Percentiles rank a stretch among this genome's conserved stretches.
These are phyloP conservation scores for Desmodesmus armatus DNA, from an alignment of 139 green algal genomes.

Conservation along the genomic window DNA sequence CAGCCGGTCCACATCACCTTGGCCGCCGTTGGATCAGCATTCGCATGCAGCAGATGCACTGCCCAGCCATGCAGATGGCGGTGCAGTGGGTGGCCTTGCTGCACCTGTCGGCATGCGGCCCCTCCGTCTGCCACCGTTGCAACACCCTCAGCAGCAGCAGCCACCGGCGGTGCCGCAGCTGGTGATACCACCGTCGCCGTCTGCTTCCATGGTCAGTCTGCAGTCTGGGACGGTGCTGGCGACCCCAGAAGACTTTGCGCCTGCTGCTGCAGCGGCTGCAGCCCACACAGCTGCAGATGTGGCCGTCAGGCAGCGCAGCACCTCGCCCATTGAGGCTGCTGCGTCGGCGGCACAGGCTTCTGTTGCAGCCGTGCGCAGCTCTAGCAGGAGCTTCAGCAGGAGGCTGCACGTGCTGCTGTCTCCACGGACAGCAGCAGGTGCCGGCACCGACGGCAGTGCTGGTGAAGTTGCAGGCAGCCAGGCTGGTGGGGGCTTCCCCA, in stretches of 20 bases:
- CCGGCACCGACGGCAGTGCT: neutral
- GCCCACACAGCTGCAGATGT: neutral
- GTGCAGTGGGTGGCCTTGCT: no score
- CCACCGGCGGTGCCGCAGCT: neutral
- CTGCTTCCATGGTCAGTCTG: neutral
- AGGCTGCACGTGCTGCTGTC: conserved; percentile 6
- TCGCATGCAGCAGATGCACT: neutral
- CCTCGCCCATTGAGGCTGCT: neutral
- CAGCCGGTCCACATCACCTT: neutral
- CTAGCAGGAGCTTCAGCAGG: conserved; percentile 11
- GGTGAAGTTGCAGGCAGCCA: neutral
- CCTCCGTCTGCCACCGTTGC: no score
- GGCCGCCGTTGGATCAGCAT: neutral
- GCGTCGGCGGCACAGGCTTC: conserved; percentile 18
- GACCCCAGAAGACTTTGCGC: conserved; percentile 16
- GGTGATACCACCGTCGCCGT: neutral
- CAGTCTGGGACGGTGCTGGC: neutral
- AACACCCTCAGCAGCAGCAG: no score
- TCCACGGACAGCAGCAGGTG: neutral
- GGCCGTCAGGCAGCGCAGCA: neutral
- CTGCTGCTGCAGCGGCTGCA: conserved; percentile 20
- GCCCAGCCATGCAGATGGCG: neutral
- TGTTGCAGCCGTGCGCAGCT: conserved; percentile 7
- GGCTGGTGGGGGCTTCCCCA: neutral
- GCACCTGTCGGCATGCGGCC: no score